Evolutionary conservation across 179 eudicot species (phyloP), one percentile per base, ranked within the genome.

Genomic region (Actinidia arguta): DNA sequence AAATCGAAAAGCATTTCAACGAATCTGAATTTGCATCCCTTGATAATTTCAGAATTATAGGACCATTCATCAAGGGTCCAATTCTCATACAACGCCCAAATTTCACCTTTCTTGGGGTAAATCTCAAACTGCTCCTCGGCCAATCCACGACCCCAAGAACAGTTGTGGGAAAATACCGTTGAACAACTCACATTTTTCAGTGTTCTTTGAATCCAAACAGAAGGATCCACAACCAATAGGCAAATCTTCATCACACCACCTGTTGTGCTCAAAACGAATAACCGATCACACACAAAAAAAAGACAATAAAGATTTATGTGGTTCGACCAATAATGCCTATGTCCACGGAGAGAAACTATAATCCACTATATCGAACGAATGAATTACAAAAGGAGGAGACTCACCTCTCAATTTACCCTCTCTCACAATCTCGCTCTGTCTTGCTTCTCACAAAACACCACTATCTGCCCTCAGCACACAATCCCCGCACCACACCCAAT

Each of bases 181-280:
- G 81, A 59, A 61, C 27, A 54, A 52, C 68, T 66, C 39, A 82
- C 61, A 14, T 51, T n/a, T 9, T 50, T 74, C 85, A n/a, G 72
- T 54, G 36, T 64, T 75, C 48, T 82, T 84, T 8, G 22, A 64
- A 80, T 87, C 87, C 55, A 82, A 69, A 47, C 76, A 82, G 78
- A 87, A 87, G 20, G 89, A 75, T 75, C 89, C 89, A 80, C 87
- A 82, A 25, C 82, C 87, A 55, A 87, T 82, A 50, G 89, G 89
- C 76, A 87, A 76, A 47, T 85, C 89, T 17, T 81, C 83, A 62
- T 80, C 85, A 67, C 85, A 87, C 89, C 89, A 87, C 73, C 2
- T 31, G 36, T 31, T 31, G 36, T 31, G 36, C 1, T 31, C 36
- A 31, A 31, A 31, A 31, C 2, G 36, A 31, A 31, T 31, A 31